Conservation (phyloP, 169 alveolate genomes). For the Plasmodium knowlesi region DNA sequence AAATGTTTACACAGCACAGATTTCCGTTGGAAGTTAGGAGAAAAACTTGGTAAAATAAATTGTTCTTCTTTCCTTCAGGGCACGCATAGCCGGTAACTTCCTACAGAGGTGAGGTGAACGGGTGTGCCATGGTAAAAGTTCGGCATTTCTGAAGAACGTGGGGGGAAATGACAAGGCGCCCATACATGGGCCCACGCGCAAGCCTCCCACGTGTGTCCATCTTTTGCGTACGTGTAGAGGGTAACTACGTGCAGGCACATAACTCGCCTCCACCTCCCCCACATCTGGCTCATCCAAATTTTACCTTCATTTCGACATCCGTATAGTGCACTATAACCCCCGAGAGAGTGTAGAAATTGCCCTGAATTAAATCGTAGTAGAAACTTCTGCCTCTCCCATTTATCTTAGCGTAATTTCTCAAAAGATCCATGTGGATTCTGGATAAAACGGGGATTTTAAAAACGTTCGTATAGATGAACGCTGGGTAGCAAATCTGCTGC, state of each 20-base stretch:
- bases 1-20: slow-evolving; percentile 58
- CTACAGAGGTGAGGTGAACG: not conserved
- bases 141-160: not conserved
- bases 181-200: not conserved
- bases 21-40: slow-evolving; percentile 59
- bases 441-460: slow-evolving; percentile 65
- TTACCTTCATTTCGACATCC: slow-evolving; percentile 53
- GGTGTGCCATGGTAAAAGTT: not conserved
- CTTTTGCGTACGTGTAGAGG: not conserved
- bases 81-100: slow-evolving; percentile 30
- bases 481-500: slow-evolving; percentile 16
- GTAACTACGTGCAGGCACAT: not conserved
- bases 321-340: slow-evolving; percentile 64
- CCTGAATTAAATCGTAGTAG: slow-evolving; percentile 56
- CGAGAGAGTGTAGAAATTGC: slow-evolving; percentile 47
- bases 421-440: slow-evolving; percentile 13
- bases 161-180: not conserved
- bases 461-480: slow-evolving; percentile 62
- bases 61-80: slow-evolving; percentile 14
- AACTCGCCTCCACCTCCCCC: not conserved
- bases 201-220: not conserved
- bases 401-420: slow-evolving; percentile 19
- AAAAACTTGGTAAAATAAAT: slow-evolving; percentile 33
- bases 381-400: not conserved
- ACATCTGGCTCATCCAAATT: not conserved